phyloP scores from a whole-genome alignment of 129 eudicot genomes.

The Centaurea solstitialis region DNA sequence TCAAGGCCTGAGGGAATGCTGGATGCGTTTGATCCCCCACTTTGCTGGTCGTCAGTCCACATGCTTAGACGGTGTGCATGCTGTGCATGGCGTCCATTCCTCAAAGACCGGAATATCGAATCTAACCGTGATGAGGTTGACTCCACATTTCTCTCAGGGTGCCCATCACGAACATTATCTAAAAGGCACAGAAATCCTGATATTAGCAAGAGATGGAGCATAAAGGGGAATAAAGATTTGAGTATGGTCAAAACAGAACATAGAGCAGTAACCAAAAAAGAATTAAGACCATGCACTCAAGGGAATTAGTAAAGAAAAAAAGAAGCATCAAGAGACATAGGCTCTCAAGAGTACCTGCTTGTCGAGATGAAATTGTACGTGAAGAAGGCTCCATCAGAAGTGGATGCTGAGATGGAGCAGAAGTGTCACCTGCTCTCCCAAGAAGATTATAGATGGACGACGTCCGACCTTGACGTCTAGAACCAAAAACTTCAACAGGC shows the following conservation, averaged over 20 bases:
- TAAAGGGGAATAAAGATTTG: background rate
- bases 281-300: background rate
- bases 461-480: conserved; percentile 91
- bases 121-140: conserved; percentile 70
- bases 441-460: conserved; percentile 88
- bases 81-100: conserved; percentile 90
- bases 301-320: background rate
- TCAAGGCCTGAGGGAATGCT: conserved; percentile 85
- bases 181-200: background rate
- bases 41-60: conserved; percentile 83
- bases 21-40: conserved; percentile 71
- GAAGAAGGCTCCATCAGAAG: conserved; percentile 76
- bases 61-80: conserved; percentile 81
- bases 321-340: background rate
- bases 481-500: conserved; percentile 98
- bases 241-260: background rate
- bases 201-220: background rate
- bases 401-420: conserved; percentile 78
- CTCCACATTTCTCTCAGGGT: conserved; percentile 59
- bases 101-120: conserved; percentile 74
- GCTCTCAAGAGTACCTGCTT: conserved; percentile 46
- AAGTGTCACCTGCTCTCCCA: conserved; percentile 79
- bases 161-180: conserved; percentile 66
- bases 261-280: background rate
- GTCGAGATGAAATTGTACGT: conserved; percentile 58